Evolutionary conservation across 164 flowering plant genomes (phyloP).

Genomic region (Vitis vinifera): ASM3070453v1 NC_081813.1:3671001-3671500

Average conservation of each 20-base stretch:
- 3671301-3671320: too few relatives aligned
- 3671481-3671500: not conserved
- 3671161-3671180: too few relatives aligned
- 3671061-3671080: not conserved
- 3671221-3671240: not conserved
- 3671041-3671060: not conserved
- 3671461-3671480: not conserved
- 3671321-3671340: too few relatives aligned
- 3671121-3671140: not conserved
- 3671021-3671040: too few relatives aligned
- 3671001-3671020: too few relatives aligned
- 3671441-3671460: not conserved
- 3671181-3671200: not conserved
- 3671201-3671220: too few relatives aligned
- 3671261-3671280: not conserved
- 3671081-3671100: not conserved
- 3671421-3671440: not conserved
- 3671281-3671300: not conserved
- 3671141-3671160: not conserved
- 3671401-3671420: not conserved
- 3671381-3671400: not conserved
- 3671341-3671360: too few relatives aligned
- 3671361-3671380: too few relatives aligned
- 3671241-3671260: not conserved
- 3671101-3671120: not conserved